phyloP scores from a whole-genome alignment of 2,329 filamentous ascomycete genomes.

The Fusarium sacchari region DNA sequence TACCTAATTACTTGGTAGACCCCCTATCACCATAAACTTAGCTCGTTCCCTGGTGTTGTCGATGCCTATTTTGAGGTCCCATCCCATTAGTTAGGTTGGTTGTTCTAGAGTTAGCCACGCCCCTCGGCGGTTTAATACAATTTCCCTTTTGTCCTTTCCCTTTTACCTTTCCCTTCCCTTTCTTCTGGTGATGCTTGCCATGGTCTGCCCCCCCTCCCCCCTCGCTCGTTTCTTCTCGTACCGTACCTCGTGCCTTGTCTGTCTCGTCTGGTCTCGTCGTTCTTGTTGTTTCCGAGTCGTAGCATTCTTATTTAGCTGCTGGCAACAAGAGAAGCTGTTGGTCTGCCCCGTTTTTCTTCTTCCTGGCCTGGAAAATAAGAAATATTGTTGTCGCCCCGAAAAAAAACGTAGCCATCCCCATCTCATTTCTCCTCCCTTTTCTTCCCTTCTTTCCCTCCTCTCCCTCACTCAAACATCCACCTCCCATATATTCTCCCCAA shows the following conservation, averaged over 20 bases:
- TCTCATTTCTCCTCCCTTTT: constrained; percentile 44
- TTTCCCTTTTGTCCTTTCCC: constrained; percentile 40
- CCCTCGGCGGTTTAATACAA: constrained; percentile 43
- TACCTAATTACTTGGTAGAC: constrained; percentile 36
- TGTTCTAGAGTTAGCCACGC: constrained; percentile 25
- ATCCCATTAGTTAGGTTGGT: neutral
- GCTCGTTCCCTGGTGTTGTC: constrained; percentile 25
- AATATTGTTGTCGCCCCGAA: constrained; percentile 55
- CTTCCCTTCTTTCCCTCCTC: constrained; percentile 32
- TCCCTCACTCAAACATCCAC: constrained; percentile 39
- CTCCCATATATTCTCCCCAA: constrained; percentile 49
- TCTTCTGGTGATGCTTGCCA: constrained; percentile 37
- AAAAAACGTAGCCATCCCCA: constrained; percentile 65
- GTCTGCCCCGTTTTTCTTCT: constrained; percentile 60
- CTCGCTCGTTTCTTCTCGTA: constrained; percentile 29
- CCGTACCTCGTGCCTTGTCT: constrained; percentile 40
- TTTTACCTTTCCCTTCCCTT: constrained; percentile 35
- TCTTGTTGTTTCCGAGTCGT: constrained; percentile 39
- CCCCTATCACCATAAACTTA: constrained; percentile 23
- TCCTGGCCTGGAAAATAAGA: constrained; percentile 55
- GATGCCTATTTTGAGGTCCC: constrained; percentile 13
- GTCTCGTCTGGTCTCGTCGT: constrained; percentile 34
- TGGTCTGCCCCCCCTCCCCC: constrained; percentile 38
- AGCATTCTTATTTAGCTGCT: constrained; percentile 38
- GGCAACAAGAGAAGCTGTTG: constrained; percentile 35